A percentile compares a stretch with the other conserved stretches of the same genome.
Evolutionary conservation across 805 yeast species (phyloP).

Genomic region (Kodamaea jinghongensis): DNA sequence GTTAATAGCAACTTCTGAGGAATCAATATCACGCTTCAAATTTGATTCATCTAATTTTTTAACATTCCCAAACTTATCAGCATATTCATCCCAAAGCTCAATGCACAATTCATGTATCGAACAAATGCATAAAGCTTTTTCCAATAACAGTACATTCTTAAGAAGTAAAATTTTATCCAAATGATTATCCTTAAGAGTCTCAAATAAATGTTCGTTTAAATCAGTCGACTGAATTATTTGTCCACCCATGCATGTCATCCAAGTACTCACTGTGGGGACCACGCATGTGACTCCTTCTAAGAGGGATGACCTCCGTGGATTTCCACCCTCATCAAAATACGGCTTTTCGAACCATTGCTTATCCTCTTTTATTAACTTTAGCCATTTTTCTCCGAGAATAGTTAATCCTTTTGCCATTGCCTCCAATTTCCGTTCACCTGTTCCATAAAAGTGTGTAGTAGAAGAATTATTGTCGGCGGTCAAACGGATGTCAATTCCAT

Average conservation of each 20-base stretch:
- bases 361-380: conserved; percentile 4
- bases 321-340: neutral
- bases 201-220: neutral
- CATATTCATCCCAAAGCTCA: conserved; percentile 5
- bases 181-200: neutral
- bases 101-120: conserved; percentile 1
- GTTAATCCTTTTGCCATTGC: conserved; percentile 31
- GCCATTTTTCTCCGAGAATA: conserved; percentile 25
- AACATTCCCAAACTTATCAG: too few relatives aligned
- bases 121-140: conserved; percentile 2
- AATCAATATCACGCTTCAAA: conserved; percentile 4
- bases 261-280: neutral
- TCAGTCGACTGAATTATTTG: neutral
- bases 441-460: conserved; percentile 23
- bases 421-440: conserved; percentile 3
- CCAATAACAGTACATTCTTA: neutral
- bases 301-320: neutral
- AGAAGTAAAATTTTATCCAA: neutral
- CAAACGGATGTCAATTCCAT: conserved; percentile 1
- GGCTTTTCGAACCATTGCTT: neutral
- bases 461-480: neutral
- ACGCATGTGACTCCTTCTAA: conserved; percentile 7
- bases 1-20: too few relatives aligned
- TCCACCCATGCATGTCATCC: conserved; percentile 6
- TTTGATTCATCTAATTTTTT: too few relatives aligned